Evolutionary conservation across 2,329 filamentous ascomycete species (phyloP), one percentile per base, ranked within the genome.

Genomic region (Trichoderma hamatum): DNA sequence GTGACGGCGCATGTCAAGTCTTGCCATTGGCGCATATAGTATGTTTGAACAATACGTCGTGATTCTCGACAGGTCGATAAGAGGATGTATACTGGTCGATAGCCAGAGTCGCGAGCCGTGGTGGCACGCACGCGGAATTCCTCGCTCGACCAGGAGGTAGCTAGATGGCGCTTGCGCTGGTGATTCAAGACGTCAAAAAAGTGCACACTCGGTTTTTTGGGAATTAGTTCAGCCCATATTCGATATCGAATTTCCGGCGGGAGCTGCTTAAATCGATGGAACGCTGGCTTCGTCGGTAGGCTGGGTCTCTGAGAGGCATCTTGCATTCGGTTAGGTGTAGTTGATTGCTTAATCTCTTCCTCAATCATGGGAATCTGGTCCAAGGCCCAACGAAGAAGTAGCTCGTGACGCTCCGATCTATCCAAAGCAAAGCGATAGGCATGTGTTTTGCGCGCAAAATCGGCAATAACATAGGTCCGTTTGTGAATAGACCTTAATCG

Each of bases 361-460:
- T 73, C 69, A 5, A 76, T 71, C 30, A 72, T 16, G 4, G 71
- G 64, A 26, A 72, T 43, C 36, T 75, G 73, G 32, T 73, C 59
- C 16, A 64, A 43, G 6, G 68, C 59, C 74, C 74, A 76, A 19
- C 46, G 34, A 30, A 76, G 59, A 21, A 76, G 69, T 3, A 72
- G 49, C 21, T 67, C 69, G n/a, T 73, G 73, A 2, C 72, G 70
- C 28, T 68, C 69, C 7, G 72, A 70, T 13, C 55, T 67, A 26
- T 69, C 68, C 63, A 67, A 28, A 9, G 68, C 68, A 49, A 69
- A 69, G 3, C 68, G 68, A n/a, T 69, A 69, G 34, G 68, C 54
- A 46, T 69, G 61, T 1, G 62, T 67, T 11, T 67, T 69, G 24
- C 68, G 62, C 3, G 52, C 46, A 34, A 69, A 67, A 11, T 67